phyloP scores from a whole-genome alignment of 495 filamentous ascomycete genomes.

The Podospora conica region DNA sequence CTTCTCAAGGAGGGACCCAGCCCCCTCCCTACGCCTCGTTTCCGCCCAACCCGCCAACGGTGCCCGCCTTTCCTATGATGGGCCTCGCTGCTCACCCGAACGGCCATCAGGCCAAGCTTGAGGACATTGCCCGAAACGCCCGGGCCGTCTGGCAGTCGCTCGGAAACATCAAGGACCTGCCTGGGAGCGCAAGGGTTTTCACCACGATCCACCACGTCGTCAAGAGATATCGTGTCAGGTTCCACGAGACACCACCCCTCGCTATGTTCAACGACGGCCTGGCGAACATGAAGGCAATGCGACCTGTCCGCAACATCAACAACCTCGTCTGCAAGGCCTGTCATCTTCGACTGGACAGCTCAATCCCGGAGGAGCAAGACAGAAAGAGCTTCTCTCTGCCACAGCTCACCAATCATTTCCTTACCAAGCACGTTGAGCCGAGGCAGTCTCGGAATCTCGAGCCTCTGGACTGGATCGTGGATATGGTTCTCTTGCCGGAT shows the following conservation, averaged over 20 bases:
- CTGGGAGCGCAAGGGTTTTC: conserved; percentile 54
- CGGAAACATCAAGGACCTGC: conserved; percentile 55
- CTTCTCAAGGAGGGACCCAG: conserved; percentile 18
- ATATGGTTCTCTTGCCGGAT: conserved; percentile 67
- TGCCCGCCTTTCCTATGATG: conserved; percentile 11
- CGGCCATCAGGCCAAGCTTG: conserved; percentile 48
- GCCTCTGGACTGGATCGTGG: conserved; percentile 54
- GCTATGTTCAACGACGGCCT: conserved; percentile 61
- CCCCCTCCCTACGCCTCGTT: conserved; percentile 25
- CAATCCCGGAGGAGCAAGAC: conserved; percentile 30
- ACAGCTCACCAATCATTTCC: conserved; percentile 63
- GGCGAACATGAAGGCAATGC: conserved; percentile 57
- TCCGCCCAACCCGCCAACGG: conserved; percentile 14
- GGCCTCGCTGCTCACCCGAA: conserved; percentile 23
- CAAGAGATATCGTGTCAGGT: conserved; percentile 47
- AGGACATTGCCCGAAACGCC: conserved; percentile 51
- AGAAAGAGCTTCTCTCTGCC: conserved; percentile 53
- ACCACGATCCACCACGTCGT: conserved; percentile 57
- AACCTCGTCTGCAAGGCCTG: conserved; percentile 61
- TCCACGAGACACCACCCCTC: conserved; percentile 50
- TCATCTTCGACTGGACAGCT: conserved; percentile 32
- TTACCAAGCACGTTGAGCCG: conserved; percentile 47
- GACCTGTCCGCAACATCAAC: conserved; percentile 58
- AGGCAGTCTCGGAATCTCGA: conserved; percentile 19
- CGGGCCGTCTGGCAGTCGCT: conserved; percentile 58